phyloP scores from a whole-genome alignment of 805 yeast species.

The Debaryomyces tyrocola region DNA sequence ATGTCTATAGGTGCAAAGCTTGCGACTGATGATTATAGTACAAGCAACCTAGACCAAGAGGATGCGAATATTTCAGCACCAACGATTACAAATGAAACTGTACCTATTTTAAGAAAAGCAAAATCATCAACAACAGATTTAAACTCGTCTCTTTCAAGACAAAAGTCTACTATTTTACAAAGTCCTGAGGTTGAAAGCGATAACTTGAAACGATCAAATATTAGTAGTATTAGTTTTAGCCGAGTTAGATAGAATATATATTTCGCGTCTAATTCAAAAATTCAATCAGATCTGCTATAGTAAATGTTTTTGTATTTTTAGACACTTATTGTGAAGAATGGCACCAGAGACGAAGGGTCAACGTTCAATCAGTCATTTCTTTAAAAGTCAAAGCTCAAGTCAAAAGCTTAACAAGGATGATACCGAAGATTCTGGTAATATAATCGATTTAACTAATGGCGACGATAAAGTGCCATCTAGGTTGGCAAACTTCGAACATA shows the following conservation, averaged over 20 bases:
- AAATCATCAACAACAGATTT: constrained; percentile 11
- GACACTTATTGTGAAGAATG: not conserved
- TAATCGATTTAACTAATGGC: constrained; percentile 3
- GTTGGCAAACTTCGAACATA: not conserved
- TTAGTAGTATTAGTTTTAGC: constrained; percentile 24
- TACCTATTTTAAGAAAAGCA: constrained; percentile 17
- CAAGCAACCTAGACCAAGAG: constrained; percentile 1
- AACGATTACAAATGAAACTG: not conserved
- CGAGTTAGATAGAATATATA: constrained; percentile 15
- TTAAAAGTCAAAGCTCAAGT: not conserved
- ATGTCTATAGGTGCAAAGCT: constrained; percentile 28
- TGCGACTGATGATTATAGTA: constrained; percentile 19
- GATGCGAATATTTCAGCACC: not conserved
- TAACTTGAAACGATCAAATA: constrained; percentile 10
- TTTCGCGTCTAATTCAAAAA: not conserved
- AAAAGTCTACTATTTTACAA: constrained; percentile 6
- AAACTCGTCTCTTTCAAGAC: constrained; percentile 6
- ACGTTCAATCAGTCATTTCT: constrained; percentile 12
- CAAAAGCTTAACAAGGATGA: not conserved
- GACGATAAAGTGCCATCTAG: not conserved
- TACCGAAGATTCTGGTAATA: not conserved
- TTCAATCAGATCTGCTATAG: too few species aligned
- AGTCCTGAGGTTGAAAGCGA: constrained; percentile 3
- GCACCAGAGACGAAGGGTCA: constrained; percentile 7
- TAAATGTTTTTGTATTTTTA: too few species aligned